Percentiles rank a stretch among this genome's conserved stretches.
phyloP scores from a whole-genome alignment of 2,329 filamentous ascomycete genomes.

The Fusarium vanettenii region DNA sequence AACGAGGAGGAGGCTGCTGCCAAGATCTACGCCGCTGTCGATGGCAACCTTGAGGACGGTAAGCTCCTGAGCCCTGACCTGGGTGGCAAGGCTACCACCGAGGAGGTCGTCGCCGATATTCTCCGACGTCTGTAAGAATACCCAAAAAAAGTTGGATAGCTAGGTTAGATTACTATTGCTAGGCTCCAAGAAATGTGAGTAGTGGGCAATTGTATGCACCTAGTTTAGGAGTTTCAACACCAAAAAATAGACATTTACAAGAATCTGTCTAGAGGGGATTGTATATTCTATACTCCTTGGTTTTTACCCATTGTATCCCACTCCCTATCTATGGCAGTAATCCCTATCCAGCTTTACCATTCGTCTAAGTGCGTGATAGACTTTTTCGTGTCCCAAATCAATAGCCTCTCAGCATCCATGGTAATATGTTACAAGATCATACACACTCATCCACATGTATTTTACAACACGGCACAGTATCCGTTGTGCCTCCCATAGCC shows the following conservation, averaged over 20 bases:
- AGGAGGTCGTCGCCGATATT: constrained; percentile 89
- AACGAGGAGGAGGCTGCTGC: constrained; percentile 88
- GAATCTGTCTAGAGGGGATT: constrained; percentile 37
- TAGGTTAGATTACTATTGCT: constrained; percentile 9
- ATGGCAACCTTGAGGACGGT: constrained; percentile 87
- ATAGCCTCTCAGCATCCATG: constrained; percentile 18
- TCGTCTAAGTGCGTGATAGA: constrained; percentile 33
- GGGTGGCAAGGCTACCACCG: constrained; percentile 86
- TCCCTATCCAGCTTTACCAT: constrained; percentile 11
- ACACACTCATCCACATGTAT: constrained; percentile 37
- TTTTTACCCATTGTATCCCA: constrained; percentile 24
- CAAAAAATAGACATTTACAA: constrained; percentile 3
- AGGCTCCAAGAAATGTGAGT: not conserved
- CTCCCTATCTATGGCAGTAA: not conserved
- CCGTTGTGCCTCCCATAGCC: constrained; percentile 7
- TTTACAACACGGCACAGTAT: constrained; percentile 35
- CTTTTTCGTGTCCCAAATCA: constrained; percentile 20
- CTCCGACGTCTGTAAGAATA: constrained; percentile 77
- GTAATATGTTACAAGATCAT: constrained; percentile 44
- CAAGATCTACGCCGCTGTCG: constrained; percentile 90
- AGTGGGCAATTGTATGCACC: not conserved
- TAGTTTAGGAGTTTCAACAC: constrained; percentile 5
- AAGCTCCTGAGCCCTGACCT: constrained; percentile 88
- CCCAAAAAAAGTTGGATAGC: constrained; percentile 17
- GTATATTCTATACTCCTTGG: constrained; percentile 35